Conservation (phyloP, 2,329 filamentous ascomycete species). For the Pyricularia sp. region DNA sequence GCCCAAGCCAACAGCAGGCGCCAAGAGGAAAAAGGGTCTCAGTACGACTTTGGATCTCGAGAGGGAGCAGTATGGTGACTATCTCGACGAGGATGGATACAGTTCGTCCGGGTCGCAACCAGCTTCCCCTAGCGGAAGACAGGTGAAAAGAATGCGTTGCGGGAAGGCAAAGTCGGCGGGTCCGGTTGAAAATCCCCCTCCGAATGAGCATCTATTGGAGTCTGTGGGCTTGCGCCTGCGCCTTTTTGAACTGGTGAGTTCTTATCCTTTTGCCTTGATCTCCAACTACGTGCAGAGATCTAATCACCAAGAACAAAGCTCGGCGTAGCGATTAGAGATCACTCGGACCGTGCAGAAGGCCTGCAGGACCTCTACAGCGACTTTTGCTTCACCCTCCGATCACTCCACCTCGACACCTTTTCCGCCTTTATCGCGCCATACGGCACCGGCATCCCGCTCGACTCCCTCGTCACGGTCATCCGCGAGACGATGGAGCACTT, state of each 20-base stretch:
- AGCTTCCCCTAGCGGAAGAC: not conserved
- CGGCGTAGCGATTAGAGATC: not conserved
- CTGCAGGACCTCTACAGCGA: not conserved
- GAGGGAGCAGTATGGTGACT: conserved; percentile 51
- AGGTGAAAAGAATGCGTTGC: not conserved
- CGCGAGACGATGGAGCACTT: conserved; percentile 34
- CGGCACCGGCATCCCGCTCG: conserved; percentile 22
- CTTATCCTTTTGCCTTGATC: not conserved
- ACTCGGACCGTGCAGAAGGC: not conserved
- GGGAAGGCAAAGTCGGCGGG: conserved; percentile 21
- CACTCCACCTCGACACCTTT: conserved; percentile 50
- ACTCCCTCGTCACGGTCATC: conserved; percentile 27
- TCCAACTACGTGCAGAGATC: not conserved
- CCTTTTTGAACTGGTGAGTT: conserved; percentile 45
- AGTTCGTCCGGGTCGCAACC: not conserved
- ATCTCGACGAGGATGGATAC: conserved; percentile 45
- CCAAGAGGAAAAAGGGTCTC: conserved; percentile 38
- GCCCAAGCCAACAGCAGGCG: conserved; percentile 29
- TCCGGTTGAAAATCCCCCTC: not conserved
- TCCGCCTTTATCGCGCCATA: conserved; percentile 40
- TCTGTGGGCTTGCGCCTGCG: conserved; percentile 54
- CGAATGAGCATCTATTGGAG: conserved; percentile 27
- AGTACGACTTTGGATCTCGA: conserved; percentile 40
- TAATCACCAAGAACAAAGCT: not conserved
- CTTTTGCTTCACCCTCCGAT: conserved; percentile 30